Conservation (phyloP, 768 basidiomycete species). For the Paxillus involutus region DNA sequence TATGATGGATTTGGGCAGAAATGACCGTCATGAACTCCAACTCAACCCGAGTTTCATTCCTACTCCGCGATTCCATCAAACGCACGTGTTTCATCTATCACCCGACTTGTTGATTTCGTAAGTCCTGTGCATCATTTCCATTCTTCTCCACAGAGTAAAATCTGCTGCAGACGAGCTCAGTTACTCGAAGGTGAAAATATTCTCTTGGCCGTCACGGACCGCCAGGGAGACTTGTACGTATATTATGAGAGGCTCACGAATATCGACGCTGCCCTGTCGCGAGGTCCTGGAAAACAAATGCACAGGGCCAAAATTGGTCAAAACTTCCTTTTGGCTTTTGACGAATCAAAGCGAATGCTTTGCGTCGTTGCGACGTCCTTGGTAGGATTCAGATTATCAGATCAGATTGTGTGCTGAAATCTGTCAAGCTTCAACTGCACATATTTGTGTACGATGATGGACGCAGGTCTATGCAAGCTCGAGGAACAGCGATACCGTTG, state of each 20-base stretch:
- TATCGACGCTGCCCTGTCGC: conserved; percentile 31
- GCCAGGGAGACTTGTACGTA: conserved; percentile 26
- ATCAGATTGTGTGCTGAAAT: neutral
- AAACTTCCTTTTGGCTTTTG: conserved; percentile 38
- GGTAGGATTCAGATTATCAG: conserved; percentile 21
- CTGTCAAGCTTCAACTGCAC: conserved; percentile 37
- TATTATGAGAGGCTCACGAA: conserved; percentile 32
- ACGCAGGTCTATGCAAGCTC: conserved; percentile 39
- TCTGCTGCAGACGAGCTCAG: conserved; percentile 30
- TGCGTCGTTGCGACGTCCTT: conserved; percentile 39
- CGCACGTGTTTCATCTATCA: neutral
- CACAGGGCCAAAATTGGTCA: conserved; percentile 42
- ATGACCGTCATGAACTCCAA: conserved; percentile 5
- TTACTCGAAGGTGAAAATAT: conserved; percentile 35
- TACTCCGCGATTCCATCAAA: conserved; percentile 1
- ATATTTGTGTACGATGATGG: conserved; percentile 49
- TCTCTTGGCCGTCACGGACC: conserved; percentile 37
- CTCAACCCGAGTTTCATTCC: conserved; percentile 4
- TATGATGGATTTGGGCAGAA: neutral
- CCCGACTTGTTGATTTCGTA: neutral
- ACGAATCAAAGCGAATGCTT: conserved; percentile 46
- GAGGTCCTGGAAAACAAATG: conserved; percentile 26
- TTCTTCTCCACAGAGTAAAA: neutral
- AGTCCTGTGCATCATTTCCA: neutral
- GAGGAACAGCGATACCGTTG: conserved; percentile 42